Percentiles rank a stretch among this genome's conserved stretches.
phyloP scores from a whole-genome alignment of 768 basidiomycete genomes.

The Gymnopilus dilepis region DNA sequence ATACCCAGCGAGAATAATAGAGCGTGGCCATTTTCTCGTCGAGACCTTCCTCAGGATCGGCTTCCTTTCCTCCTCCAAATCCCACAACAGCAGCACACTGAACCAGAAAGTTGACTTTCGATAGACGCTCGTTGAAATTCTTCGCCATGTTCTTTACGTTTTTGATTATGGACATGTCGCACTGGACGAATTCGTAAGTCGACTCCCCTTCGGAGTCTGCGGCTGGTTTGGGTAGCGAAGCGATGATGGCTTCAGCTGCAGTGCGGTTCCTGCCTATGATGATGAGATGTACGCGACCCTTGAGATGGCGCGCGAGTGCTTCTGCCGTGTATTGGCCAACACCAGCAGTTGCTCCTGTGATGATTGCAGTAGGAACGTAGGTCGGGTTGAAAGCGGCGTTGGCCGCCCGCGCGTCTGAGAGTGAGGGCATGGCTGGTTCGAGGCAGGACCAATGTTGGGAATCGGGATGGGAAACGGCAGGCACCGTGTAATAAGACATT shows the following conservation, averaged over 20 bases:
- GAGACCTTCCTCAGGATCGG: constrained; percentile 42
- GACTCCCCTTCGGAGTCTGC: constrained; percentile 15
- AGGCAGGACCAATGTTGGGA: background rate
- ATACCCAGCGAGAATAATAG: constrained; percentile 47
- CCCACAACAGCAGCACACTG: constrained; percentile 41
- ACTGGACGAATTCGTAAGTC: constrained; percentile 42
- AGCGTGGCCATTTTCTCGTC: constrained; percentile 45
- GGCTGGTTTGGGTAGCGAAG: constrained; percentile 29
- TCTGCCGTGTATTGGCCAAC: constrained; percentile 42
- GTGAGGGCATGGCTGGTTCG: constrained; percentile 10
- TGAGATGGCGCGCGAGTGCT: constrained; percentile 40
- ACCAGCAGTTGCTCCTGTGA: constrained; percentile 34
- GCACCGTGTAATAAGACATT: background rate
- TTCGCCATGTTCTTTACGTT: constrained; percentile 39
- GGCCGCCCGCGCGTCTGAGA: constrained; percentile 18
- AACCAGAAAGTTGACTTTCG: constrained; percentile 49
- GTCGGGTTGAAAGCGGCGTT: constrained; percentile 31
- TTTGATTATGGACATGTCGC: constrained; percentile 46
- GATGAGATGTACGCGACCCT: constrained; percentile 48
- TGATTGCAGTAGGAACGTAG: constrained; percentile 32
- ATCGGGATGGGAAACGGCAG: background rate
- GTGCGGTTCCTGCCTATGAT: constrained; percentile 44
- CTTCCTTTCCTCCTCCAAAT: constrained; percentile 40
- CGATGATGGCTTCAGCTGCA: constrained; percentile 42
- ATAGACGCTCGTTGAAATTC: constrained; percentile 34